Base-by-base conservation (phyloP, 1,139 yeast genomes). In the Petasospora fabianii region DNA sequence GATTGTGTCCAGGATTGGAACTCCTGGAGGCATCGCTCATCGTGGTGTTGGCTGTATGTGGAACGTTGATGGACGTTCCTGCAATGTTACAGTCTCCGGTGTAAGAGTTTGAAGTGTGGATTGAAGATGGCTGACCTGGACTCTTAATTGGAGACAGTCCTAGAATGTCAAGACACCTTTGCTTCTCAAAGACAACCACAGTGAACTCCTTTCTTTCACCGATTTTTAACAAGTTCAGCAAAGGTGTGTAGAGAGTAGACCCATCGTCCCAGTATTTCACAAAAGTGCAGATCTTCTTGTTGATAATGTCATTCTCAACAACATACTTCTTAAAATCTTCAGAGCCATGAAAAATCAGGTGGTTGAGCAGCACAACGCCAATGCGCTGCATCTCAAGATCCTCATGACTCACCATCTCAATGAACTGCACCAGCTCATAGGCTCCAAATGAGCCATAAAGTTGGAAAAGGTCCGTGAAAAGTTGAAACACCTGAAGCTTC, bases 371-470 rank as follows among this genome's bases (percentile, higher is more conserved):
- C 13, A 47, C 47, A 4, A 66, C 50, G 14, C 63, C 59, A 9
- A 59, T 42, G 18, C 50, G 52, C 35, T 66, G 67, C 24, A 68
- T 36, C 2, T 47, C 41, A 35, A 62, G 39, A 38, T 59, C 61
- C 24, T 48, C 56, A 16, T 42, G 30, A 15, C 66, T 60, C 5
- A 62, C 40, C 15, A 50, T 48, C n/a, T 53, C 46, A 8, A 60
- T 41, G 35, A 62, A 62, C 37, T 62, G 62, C 30, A 70, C 47
- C 13, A 70, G 43, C 35, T 62, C 62, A 37, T 60, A 60, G 7
- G 68, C 42, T 1, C 71, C 71, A 44, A 62, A 61, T 31, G 64
- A 64, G 27, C 62, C 65, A 49, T 66, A 65, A 5, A 60, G 50
- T n/a, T 51, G 29, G 27, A 67, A 52, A 13, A 63, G 42, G 14